Base-by-base conservation (phyloP, 352 stramenopile genomes). In the Globisporangium acanthophoron region DNA sequence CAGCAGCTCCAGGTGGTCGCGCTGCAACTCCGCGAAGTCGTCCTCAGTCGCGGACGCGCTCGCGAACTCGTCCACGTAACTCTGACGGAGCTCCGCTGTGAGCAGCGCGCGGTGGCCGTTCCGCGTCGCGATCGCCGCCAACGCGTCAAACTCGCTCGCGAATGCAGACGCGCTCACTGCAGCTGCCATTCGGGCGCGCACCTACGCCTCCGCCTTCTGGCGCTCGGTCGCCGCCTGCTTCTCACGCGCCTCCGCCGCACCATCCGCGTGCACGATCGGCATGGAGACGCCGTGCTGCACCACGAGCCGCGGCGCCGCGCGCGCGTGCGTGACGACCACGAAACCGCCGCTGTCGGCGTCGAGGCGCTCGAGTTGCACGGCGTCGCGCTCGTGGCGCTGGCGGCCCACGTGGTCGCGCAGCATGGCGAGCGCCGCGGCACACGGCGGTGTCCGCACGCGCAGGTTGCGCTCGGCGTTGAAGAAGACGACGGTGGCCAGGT, bases 1-100 rank as follows among this genome's bases (percentile, higher is more conserved):
- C 33, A 73, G 33, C 15, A 60, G 29, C 11, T 54, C 43, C 18
- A 62, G 15, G 50, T 58, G 49, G 40, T 64, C 58, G 15, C 33
- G 50, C 51, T 54, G 29, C 7, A 64, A 15, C 21, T 54, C 58
- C 1, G 51, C 49, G n/a, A 63, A 31, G 48, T 63, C 57, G 29
- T 33, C 50, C 2, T 9, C 31, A 4, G 29, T 16, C 21, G 56
- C 39, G 1, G 8, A 9, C 5, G 57, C 47, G 11, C 46, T 49
- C n/a, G 27, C 51, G 41, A 63, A 53, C 35, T 52, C 57, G 31
- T 56, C 33, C 20, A 45, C 29, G 41, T 63, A 63, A 16, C 20
- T 27, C 39, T 56, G 43, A 13, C 37, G 37, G 12, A 31, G 49
- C 48, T 46, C 1, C 16, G 46, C 39, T 24, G 56, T n/a, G 2